Percentiles rank a stretch among this genome's conserved stretches.
Evolutionary conservation across 129 eudicot genomes (phyloP).

Genomic region (Escallonia rubra): DNA sequence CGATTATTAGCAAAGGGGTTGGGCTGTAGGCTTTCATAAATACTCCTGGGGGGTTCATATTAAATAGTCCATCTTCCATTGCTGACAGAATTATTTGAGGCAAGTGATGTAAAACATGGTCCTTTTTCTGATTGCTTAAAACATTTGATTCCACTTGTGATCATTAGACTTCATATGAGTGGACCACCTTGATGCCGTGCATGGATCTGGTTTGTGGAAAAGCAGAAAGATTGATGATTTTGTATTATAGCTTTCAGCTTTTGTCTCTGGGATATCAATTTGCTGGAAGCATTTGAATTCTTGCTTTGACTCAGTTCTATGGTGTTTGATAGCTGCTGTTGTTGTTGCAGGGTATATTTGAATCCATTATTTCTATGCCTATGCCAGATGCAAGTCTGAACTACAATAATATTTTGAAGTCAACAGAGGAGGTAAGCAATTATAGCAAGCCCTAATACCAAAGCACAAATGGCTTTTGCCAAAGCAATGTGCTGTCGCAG

Average conservation of each 20-base stretch:
- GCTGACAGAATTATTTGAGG: background rate
- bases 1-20: background rate
- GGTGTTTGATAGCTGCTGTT: background rate
- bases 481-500: no score
- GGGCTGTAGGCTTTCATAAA: background rate
- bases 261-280: background rate
- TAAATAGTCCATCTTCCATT: background rate
- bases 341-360: slow-evolving; percentile 43
- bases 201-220: background rate
- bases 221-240: no score
- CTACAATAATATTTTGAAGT: slow-evolving; percentile 48
- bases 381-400: slow-evolving; percentile 76
- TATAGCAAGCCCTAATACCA: no score
- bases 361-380: slow-evolving; percentile 43
- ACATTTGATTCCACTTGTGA: background rate
- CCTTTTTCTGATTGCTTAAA: background rate
- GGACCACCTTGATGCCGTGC: background rate
- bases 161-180: background rate
- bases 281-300: background rate
- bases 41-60: background rate
- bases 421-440: slow-evolving; percentile 49
- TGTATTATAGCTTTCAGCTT: no score
- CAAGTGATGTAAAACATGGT: background rate
- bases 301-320: background rate
- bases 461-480: no score